Percentiles rank a stretch among this genome's conserved stretches.
phyloP scores from a whole-genome alignment of 176 grass and related monocot genomes.

The Carex littledalei region DNA sequence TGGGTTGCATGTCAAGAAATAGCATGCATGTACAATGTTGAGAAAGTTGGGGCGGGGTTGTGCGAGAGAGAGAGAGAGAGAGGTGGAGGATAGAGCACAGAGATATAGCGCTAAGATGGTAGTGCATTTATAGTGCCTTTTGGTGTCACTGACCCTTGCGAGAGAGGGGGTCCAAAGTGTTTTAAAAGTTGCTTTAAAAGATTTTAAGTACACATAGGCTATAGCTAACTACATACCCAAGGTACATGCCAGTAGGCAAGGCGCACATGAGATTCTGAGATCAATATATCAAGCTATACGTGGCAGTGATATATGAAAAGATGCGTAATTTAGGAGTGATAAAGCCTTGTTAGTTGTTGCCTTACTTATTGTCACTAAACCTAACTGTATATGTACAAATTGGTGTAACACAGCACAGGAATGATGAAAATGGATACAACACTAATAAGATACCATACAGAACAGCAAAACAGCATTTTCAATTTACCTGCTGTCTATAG shows the following conservation, averaged over 20 bases:
- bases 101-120: constrained; percentile 11
- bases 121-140: constrained; percentile 10
- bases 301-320: constrained; percentile 15
- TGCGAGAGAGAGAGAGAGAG: not conserved
- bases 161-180: not conserved
- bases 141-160: not conserved
- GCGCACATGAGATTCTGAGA: constrained; percentile 5
- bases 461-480: not conserved
- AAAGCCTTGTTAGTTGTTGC: too few relatives aligned
- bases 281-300: not conserved
- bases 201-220: constrained; percentile 12
- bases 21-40: constrained; percentile 19
- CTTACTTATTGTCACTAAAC: not conserved
- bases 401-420: not conserved
- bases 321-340: not conserved
- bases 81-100: constrained; percentile 11
- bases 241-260: constrained; percentile 32
- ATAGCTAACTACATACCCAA: not conserved
- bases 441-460: not conserved
- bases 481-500: not conserved
- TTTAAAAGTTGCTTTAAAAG: constrained; percentile 15
- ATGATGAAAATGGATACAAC: not conserved
- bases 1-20: constrained; percentile 7
- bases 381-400: not conserved
- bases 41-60: not conserved